Base-by-base conservation (phyloP, 2,329 filamentous ascomycete species). In the Aspergillus brunneoviolaceus region DNA sequence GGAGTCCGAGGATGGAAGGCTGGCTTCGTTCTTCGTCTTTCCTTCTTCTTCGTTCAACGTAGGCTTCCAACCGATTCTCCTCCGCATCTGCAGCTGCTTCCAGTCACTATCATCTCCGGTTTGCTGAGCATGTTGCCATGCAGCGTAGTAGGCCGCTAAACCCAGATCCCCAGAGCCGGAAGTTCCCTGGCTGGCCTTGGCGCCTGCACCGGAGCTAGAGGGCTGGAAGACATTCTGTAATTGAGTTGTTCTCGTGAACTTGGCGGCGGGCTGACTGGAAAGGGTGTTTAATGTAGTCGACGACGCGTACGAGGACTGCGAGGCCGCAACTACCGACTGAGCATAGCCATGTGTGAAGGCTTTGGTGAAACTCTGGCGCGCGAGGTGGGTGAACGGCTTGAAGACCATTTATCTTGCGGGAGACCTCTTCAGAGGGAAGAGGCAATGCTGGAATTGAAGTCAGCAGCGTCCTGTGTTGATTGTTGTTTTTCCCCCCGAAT, bases 331-430 rank as follows among this genome's bases (percentile, higher is more conserved):
- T 80, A 98, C 89, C 65, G 93, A 96, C 78, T 98, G 94, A 71
- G 93, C 93, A 85, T 97, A 98, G 80, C 94, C 94, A 86, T 98
- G 92, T 77, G 92, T 94, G 78, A 98, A 90, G 74, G 93, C 92
- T 83, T 98, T 98, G 75, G 91, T 89, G 81, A 97, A 90, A 89
- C 91, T 93, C 85, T 94, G 91, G 84, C 95, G 94, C 87, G 96
- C 92, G 84, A 98, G 91, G 83, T 87, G 84, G 74, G 87, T 85
- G 72, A 88, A 87, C 70, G 81, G 80, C 79, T 89, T 89, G 77
- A 86, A 83, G 70, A 84, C 82, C 94, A 97, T 98, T 96, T 96
- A 96, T 91, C 85, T 87, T 77, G 85, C 81, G 76, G 79, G 80
- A 65, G 76, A 80, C 80, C 84, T 85, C 85, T 87, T 87, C 88